phyloP scores from a whole-genome alignment of 441 rosid species.

The Jatropha podagrica region DNA sequence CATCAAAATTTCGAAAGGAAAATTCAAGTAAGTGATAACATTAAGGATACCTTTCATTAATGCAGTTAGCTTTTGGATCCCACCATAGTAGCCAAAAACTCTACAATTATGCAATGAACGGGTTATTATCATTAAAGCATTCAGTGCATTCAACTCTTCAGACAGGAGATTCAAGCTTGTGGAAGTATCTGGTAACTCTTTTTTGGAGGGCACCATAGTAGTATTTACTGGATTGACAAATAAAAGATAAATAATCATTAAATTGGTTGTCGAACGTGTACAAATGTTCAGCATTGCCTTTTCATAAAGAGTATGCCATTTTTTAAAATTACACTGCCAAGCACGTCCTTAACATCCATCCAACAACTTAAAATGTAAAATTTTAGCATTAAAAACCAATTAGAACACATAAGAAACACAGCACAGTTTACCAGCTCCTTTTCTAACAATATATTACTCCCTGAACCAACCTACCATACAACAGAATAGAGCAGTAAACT shows the following conservation, averaged over 20 bases:
- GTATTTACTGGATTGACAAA: slow-evolving; percentile 45
- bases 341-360: background rate
- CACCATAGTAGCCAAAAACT: slow-evolving; percentile 67
- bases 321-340: background rate
- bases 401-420: background rate
- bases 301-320: background rate
- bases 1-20: slow-evolving; percentile 8
- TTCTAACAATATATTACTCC: slow-evolving; percentile 22
- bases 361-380: background rate
- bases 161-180: slow-evolving; percentile 40
- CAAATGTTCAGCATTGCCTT: background rate
- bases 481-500: slow-evolving; percentile 32
- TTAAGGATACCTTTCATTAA: slow-evolving; percentile 61
- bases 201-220: slow-evolving; percentile 30
- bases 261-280: background rate
- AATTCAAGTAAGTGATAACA: background rate
- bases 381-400: background rate
- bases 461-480: slow-evolving; percentile 13
- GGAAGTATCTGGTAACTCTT: slow-evolving; percentile 41
- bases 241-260: background rate
- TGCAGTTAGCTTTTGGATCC: slow-evolving; percentile 68
- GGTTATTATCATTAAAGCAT: slow-evolving; percentile 51
- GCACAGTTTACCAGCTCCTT: background rate
- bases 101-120: slow-evolving; percentile 77
- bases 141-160: slow-evolving; percentile 59